These are phyloP conservation scores for Heritiera littoralis DNA, from an alignment of 345 rosid species.

Conservation along the genomic window DNA sequence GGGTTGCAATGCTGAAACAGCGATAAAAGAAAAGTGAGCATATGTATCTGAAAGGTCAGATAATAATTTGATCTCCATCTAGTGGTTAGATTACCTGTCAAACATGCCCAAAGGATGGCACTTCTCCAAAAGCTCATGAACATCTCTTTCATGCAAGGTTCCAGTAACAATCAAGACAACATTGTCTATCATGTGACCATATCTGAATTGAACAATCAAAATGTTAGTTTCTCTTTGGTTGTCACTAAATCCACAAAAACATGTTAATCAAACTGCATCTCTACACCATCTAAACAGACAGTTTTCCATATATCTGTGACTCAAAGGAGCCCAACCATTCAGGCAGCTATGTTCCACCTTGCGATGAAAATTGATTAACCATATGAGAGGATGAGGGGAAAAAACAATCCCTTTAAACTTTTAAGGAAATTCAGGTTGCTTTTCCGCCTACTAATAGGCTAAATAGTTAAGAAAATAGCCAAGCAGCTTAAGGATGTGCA, in stretches of 20 bases:
- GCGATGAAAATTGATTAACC: not conserved
- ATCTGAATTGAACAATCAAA: conserved; percentile 46
- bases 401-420: not conserved
- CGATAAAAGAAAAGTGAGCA: conserved; percentile 4
- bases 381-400: not conserved
- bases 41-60: not conserved
- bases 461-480: not conserved
- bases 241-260: not conserved
- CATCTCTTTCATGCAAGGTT: conserved; percentile 98
- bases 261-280: not conserved
- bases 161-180: conserved; percentile 99
- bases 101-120: conserved; percentile 99
- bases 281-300: not conserved
- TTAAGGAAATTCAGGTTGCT: not conserved
- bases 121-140: conserved; percentile 90
- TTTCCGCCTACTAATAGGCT: not conserved
- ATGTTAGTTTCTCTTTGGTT: not conserved
- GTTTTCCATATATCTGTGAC: not conserved
- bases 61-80: not conserved
- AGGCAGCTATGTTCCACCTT: not conserved
- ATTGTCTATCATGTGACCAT: conserved; percentile 99
- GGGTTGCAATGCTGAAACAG: conserved; percentile 78
- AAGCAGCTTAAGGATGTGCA: not conserved
- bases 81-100: conserved; percentile 65
- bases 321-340: not conserved